Base-by-base conservation (phyloP, 495 filamentous ascomycete genomes). In the Astrothelium macrocarpum region DNA sequence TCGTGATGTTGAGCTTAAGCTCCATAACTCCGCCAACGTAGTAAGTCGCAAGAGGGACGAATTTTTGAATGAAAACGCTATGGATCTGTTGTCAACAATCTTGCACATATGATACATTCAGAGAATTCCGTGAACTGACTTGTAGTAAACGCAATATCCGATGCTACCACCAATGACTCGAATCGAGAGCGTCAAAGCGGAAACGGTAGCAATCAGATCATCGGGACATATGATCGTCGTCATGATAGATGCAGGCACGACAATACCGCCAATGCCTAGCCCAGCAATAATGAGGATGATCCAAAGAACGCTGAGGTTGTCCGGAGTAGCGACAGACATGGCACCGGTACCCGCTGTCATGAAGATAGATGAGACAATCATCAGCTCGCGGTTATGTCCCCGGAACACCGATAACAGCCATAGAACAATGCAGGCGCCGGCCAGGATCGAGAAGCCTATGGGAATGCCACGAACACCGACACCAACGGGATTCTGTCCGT, bases 261-360 rank as follows among this genome's bases (percentile, higher is more conserved):
- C 84, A 39, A 90, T 87, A 4, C 87, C 87, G 18, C 87, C 87
- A 25, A 90, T 87, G 20, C 87, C 87, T 5, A 90, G 74, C 28
- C 85, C 84, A 12, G 87, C 85, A 28, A 90, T 70, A 59, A 83
- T 73, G 56, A 90, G 77, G 53, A 90, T 72, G 29, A 77, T 82
- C 77, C 85, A 90, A 18, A 89, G 73, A 28, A 78, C 72, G 59
- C 80, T 70, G 46, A 89, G 75, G 66, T 89, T 89, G 74, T 88
- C 81, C 5, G 72, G 49, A 1, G 75, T 72, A 10, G 80, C 83
- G 18, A 80, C 76, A 1, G 87, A 77, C 32, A 90, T 73, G 11
- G 82, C 78, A 20, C 85, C 86, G 66, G 83, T 87, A 43, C 87
- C 86, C 25, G 84, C 84, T 3, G 87, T 90, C 87, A 89, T 90